Evolutionary conservation across 441 rosid species (phyloP), one percentile per base, ranked within the genome.

Genomic region (Theobroma grandiflorum): DNA sequence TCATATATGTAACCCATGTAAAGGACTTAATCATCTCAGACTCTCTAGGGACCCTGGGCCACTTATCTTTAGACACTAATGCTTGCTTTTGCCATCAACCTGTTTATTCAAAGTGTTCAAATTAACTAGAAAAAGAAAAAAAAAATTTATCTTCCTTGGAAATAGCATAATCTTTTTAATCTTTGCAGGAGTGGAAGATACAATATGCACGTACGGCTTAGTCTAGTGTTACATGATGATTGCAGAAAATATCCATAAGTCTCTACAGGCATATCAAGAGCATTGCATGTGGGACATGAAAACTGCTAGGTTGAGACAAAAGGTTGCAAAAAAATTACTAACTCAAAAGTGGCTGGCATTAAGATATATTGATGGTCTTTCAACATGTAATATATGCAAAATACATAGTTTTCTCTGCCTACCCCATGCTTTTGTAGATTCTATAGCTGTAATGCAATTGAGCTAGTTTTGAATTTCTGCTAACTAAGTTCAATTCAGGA

Each of bases 61-160:
- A n/a, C 52, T 12, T 40, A 42, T n/a, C 53, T 67, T 67, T 2
- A 20, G 53, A 67, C 72, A 38, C 15, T 57, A 37, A 58, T 35
- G 64, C 63, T 18, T 69, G 73, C 73, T 72, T 72, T 55, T 20
- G 53, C 35, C 35, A 42, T 67, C 20, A 20, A 42, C 16, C 7
- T 8, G 6, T 42, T 43, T 35, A 45, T n/a, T 67, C 50, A n/a
- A n/a, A 67, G 50, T 38, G 4, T 37, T 65, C 2, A 10, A 26
- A 12, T 8, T 6, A 2, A 12, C n/a, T 6, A 2, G 16, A 4
- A 64, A 37, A 64, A 64, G 33, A 9, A n/a, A 42, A 15, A 35
- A 18, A 33, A 4, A 42, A 42, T 65, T 38, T 10, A 67, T 67
- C 52, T 42, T 9, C 52, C 33, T 9, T 18, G 52, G 35, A 38